Percentiles rank a stretch among this genome's conserved stretches.
phyloP scores from a whole-genome alignment of 2,329 filamentous ascomycete genomes.

The Monosporascus sp. region DNA sequence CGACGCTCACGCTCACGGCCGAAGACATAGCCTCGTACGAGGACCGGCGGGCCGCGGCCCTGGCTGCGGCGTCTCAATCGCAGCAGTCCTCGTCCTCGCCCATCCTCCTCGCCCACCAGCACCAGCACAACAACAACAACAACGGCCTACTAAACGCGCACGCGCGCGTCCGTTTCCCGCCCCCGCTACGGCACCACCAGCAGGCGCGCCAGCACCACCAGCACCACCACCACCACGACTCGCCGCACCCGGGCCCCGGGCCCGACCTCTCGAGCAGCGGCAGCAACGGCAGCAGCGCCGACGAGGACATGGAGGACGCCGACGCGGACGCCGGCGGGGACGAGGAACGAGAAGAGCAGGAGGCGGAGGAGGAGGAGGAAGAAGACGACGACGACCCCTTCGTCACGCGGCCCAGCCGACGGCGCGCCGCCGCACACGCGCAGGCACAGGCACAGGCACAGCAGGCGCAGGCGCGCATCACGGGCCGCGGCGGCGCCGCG shows the following conservation, averaged over 20 bases:
- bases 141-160: constrained; percentile 1
- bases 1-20: constrained; percentile 60
- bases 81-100: constrained; percentile 16
- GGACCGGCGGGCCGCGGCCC: constrained; percentile 43
- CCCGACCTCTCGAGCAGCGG: constrained; percentile 2
- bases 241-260: constrained; percentile 10
- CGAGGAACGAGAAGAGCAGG: constrained; percentile 5
- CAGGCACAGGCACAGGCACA: constrained; percentile 9
- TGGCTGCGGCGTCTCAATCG: constrained; percentile 18
- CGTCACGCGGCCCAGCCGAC: constrained; percentile 12
- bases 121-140: constrained; percentile 1
- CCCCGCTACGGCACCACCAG: not conserved
- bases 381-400: constrained; percentile 23
- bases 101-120: constrained; percentile 2
- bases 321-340: constrained; percentile 4
- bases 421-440: constrained; percentile 8
- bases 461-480: constrained; percentile 15
- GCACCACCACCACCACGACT: constrained; percentile 7
- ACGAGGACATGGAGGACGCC: constrained; percentile 21
- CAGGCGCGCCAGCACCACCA: not conserved
- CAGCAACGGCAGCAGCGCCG: constrained; percentile 7
- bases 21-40: constrained; percentile 69
- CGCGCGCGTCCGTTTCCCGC: not conserved
- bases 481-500: constrained; percentile 7
- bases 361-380: constrained; percentile 14